A percentile compares a stretch with the other conserved stretches of the same genome.
phyloP scores from a whole-genome alignment of 2,329 filamentous ascomycete species.

The Huntiella moniliformis region DNA sequence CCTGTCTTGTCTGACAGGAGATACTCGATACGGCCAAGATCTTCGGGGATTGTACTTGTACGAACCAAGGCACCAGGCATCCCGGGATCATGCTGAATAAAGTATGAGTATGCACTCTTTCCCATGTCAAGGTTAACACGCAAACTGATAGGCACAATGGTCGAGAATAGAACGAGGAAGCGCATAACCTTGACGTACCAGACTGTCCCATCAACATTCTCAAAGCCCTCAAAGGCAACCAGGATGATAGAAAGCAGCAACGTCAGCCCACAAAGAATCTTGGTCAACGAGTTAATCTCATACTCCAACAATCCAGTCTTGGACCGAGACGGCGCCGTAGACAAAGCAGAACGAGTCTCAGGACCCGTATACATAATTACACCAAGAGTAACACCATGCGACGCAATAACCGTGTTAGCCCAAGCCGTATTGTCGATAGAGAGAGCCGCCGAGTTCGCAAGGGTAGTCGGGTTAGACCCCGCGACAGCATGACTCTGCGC shows the following conservation, averaged over 20 bases:
- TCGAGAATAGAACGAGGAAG: constrained; percentile 97
- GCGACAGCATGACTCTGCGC: constrained; percentile 22
- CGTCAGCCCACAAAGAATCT: constrained; percentile 83
- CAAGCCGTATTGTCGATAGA: constrained; percentile 96
- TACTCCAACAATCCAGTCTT: constrained; percentile 88
- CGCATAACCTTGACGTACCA: constrained; percentile 98
- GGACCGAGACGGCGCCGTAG: constrained; percentile 76
- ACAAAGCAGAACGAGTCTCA: constrained; percentile 83
- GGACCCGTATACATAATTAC: constrained; percentile 89
- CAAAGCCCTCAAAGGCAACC: constrained; percentile 71
- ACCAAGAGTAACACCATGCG: constrained; percentile 71
- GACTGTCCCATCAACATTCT: constrained; percentile 40
- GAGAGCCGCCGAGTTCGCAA: constrained; percentile 46
- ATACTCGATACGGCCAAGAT: constrained; percentile 89
- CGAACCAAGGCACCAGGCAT: constrained; percentile 86
- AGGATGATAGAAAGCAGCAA: constrained; percentile 70
- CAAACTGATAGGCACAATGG: constrained; percentile 91
- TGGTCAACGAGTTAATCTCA: constrained; percentile 93
- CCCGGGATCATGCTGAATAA: constrained; percentile 78
- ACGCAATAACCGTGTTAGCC: constrained; percentile 95
- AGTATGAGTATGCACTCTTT: constrained; percentile 88
- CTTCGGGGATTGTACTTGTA: constrained; percentile 93
- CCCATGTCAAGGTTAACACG: constrained; percentile 95
- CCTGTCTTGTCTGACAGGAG: constrained; percentile 93
- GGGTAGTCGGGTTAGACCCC: constrained; percentile 12